phyloP scores from a whole-genome alignment of 2,329 filamentous ascomycete genomes.

The Dactylellina drechsleri region DNA sequence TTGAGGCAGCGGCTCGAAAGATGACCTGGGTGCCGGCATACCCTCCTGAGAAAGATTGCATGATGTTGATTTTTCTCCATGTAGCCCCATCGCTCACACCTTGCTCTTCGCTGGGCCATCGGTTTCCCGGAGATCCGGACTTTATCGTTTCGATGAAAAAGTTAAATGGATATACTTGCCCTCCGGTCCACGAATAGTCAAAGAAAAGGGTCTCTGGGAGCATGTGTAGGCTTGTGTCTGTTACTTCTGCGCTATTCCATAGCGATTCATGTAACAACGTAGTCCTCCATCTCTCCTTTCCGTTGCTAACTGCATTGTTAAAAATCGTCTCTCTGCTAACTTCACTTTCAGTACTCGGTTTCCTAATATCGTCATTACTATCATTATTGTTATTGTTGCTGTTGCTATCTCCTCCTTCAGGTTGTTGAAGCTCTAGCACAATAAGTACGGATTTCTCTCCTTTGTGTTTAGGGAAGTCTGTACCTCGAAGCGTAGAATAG shows the following conservation, averaged over 20 bases:
- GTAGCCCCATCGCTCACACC: not conserved
- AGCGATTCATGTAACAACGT: not conserved
- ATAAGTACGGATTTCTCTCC: not conserved
- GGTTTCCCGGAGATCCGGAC: not conserved
- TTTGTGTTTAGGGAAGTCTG: too few relatives aligned
- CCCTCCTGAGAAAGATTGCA: not conserved
- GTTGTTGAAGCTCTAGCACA: not conserved
- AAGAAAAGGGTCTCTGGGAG: not conserved
- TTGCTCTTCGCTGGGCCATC: not conserved
- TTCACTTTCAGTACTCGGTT: too few relatives aligned
- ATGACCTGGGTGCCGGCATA: not conserved
- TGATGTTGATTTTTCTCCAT: slow-evolving; percentile 15
- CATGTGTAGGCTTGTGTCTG: not conserved
- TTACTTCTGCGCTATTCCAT: not conserved
- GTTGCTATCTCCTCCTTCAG: too few relatives aligned
- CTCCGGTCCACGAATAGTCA: slow-evolving; percentile 24
- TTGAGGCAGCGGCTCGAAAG: slow-evolving; percentile 9
- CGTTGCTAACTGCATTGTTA: not conserved
- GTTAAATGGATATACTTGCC: slow-evolving; percentile 18
- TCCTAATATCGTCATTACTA: too few relatives aligned
- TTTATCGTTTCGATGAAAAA: not conserved
- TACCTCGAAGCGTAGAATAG: not conserved
- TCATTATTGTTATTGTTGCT: too few relatives aligned
- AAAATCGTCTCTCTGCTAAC: not conserved
- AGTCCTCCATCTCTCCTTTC: not conserved